These are phyloP conservation scores for Chalciporus sp. DNA, from an alignment of 1,284 basidiomycete genomes.

Conservation along the genomic window DNA sequence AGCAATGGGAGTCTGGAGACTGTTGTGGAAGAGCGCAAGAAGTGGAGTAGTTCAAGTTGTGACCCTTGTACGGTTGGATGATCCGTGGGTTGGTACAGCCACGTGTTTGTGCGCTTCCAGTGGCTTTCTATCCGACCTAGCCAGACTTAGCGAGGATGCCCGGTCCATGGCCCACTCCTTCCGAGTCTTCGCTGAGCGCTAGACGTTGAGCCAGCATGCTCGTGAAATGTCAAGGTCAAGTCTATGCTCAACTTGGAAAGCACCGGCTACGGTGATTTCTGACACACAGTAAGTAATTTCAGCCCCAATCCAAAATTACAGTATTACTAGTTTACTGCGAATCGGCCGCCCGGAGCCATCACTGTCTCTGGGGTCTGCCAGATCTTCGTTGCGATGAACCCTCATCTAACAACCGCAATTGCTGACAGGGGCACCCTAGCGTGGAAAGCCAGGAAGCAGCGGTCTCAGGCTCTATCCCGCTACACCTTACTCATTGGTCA, in stretches of 20 bases:
- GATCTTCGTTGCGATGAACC: conserved; percentile 37
- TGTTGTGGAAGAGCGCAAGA: not conserved
- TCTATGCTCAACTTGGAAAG: not conserved
- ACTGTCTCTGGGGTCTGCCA: conserved; percentile 5
- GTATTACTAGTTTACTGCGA: not conserved
- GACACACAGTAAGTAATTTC: not conserved
- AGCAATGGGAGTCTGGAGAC: not conserved
- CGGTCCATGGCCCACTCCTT: too few relatives aligned
- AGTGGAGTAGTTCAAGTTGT: not conserved
- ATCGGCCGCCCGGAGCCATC: not conserved
- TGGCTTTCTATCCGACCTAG: not conserved
- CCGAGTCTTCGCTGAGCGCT: not conserved
- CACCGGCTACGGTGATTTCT: not conserved
- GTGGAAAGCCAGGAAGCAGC: conserved; percentile 28
- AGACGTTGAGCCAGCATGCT: not conserved
- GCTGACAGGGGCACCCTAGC: conserved; percentile 31
- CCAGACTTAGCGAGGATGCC: too few relatives aligned
- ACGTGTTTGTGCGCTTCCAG: conserved; percentile 3
- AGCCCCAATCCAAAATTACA: conserved; percentile 7
- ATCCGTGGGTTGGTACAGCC: conserved; percentile 21
- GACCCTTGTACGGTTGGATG: not conserved
- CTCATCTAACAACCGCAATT: conserved; percentile 14
- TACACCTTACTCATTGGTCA: conserved; percentile 11
- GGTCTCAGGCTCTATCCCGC: conserved; percentile 19
- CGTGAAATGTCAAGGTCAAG: not conserved